Evolutionary conservation across 2,329 filamentous ascomycete species (phyloP).

Genomic region (Nigrospora sphaerica): DNA sequence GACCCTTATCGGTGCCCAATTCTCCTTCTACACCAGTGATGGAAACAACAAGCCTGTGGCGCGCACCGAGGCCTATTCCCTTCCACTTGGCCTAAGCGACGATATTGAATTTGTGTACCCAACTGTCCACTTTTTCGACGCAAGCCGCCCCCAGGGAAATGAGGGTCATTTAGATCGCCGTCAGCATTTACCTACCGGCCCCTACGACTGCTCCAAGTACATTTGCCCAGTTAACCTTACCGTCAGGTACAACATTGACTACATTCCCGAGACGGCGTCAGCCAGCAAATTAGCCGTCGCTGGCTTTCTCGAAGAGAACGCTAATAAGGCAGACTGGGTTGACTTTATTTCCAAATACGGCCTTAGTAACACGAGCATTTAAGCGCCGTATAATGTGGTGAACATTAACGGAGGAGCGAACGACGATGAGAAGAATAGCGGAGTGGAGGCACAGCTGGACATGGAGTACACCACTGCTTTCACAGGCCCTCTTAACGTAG

Average conservation of each 20-base stretch:
- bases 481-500: neutral
- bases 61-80: conserved; percentile 1
- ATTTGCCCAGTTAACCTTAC: neutral
- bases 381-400: neutral
- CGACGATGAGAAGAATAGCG: neutral
- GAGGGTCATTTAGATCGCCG: neutral
- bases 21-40: neutral
- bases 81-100: neutral
- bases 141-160: neutral
- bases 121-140: neutral
- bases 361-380: neutral
- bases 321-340: neutral
- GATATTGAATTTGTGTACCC: conserved; percentile 3
- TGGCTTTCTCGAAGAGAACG: conserved; percentile 1
- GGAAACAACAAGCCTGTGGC: neutral
- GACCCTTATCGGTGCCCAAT: neutral
- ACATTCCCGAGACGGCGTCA: conserved; percentile 1
- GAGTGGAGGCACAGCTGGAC: neutral
- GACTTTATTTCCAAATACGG: neutral
- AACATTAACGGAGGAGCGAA: neutral
- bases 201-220: neutral
- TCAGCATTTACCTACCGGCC: neutral
- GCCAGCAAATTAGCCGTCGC: conserved; percentile 1
- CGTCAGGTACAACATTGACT: conserved; percentile 1
- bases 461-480: neutral